Evolutionary conservation across 2,329 filamentous ascomycete genomes (phyloP).

Genomic region (Sporothrix curviconia): DNA sequence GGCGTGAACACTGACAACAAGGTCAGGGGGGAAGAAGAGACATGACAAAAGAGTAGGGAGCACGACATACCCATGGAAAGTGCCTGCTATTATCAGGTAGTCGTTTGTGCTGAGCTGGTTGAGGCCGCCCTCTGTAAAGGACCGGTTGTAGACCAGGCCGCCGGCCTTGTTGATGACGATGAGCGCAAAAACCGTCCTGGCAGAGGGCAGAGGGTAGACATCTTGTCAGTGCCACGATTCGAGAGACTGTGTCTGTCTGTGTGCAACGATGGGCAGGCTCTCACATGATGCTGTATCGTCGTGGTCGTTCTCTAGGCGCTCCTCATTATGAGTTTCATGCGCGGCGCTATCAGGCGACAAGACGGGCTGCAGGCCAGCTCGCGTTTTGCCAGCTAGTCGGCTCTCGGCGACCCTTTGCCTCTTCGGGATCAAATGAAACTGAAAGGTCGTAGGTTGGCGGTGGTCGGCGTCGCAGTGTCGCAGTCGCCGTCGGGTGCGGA

Average conservation of each 20-base stretch:
- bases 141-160: conserved; percentile 90
- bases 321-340: conserved; percentile 8
- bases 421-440: no score
- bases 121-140: conserved; percentile 78
- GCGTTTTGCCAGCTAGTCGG: no score
- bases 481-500: no score
- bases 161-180: conserved; percentile 99
- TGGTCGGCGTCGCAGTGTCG: no score
- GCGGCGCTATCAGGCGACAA: neutral
- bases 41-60: neutral
- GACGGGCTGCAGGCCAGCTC: no score
- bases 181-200: conserved; percentile 90
- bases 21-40: neutral
- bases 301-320: conserved; percentile 9
- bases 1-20: conserved; percentile 53
- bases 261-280: neutral
- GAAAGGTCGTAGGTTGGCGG: no score
- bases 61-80: conserved; percentile 73
- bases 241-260: neutral
- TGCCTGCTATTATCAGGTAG: conserved; percentile 92
- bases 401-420: no score
- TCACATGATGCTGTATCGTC: conserved; percentile 13
- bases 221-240: neutral
- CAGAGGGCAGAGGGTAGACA: neutral
- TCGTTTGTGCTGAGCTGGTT: conserved; percentile 91